phyloP scores from a whole-genome alignment of 208 protist genomes.

The Entamoeba moshkovskii region DNA sequence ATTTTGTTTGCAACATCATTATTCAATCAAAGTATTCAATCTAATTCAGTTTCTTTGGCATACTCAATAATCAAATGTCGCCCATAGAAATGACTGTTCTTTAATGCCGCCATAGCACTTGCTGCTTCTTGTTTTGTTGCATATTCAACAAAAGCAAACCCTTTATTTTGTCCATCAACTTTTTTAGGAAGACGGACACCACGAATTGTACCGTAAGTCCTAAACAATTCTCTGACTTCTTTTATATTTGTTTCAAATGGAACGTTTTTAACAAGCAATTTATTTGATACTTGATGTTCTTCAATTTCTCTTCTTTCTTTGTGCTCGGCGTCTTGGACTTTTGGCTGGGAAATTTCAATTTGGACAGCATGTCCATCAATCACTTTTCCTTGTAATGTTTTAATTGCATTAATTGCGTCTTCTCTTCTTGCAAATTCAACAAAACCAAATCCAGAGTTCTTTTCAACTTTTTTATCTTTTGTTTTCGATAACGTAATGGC shows the following conservation, averaged over 20 bases:
- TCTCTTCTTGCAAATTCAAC: slow-evolving; percentile 60
- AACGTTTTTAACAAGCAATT: slow-evolving; percentile 87
- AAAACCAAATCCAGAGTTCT: slow-evolving; percentile 72
- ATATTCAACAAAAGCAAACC: slow-evolving; percentile 95
- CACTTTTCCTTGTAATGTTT: slow-evolving; percentile 33
- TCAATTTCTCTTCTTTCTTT: not conserved
- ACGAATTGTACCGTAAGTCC: slow-evolving; percentile 72
- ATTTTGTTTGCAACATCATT: too few species aligned
- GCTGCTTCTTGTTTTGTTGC: slow-evolving; percentile 73
- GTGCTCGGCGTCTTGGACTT: not conserved
- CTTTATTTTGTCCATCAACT: slow-evolving; percentile 56
- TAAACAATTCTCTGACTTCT: slow-evolving; percentile 82
- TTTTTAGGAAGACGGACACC: slow-evolving; percentile 81
- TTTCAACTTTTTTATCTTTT: slow-evolving; percentile 35
- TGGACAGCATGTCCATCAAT: slow-evolving; percentile 46
- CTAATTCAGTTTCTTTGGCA: slow-evolving; percentile 62
- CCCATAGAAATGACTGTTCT: slow-evolving; percentile 83
- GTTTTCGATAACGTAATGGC: slow-evolving; percentile 34
- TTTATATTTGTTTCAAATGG: slow-evolving; percentile 81
- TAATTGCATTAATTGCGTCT: slow-evolving; percentile 42
- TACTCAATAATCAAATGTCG: slow-evolving; percentile 82
- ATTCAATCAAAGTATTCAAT: not conserved
- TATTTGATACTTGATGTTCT: slow-evolving; percentile 42
- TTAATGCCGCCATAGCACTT: slow-evolving; percentile 67
- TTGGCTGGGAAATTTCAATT: slow-evolving; percentile 30